These are phyloP conservation scores for Glycine soja DNA, from an alignment of 306 rosid species.

Conservation along the genomic window DNA sequence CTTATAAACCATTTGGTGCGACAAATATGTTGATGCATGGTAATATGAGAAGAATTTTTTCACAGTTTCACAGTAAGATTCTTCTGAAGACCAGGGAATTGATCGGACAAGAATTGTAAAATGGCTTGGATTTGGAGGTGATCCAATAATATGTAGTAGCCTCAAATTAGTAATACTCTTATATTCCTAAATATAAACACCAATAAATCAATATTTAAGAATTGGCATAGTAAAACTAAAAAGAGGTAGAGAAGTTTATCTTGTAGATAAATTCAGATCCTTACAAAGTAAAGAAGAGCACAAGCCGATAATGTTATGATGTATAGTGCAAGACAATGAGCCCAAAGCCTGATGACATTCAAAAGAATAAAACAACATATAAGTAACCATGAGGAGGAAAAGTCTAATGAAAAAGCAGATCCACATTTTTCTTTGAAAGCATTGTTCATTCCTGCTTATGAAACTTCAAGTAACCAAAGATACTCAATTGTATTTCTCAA, in stretches of 20 bases:
- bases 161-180: conserved; percentile 77
- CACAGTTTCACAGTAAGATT: conserved; percentile 71
- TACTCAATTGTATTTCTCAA: conserved; percentile 23
- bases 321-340: conserved; percentile 88
- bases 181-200: conserved; percentile 66
- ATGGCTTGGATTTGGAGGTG: conserved; percentile 78
- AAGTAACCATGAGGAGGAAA: conserved; percentile 40
- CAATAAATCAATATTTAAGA: conserved; percentile 39
- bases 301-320: conserved; percentile 81
- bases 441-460: conserved; percentile 29
- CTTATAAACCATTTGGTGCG: conserved; percentile 87
- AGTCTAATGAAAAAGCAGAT: not conserved
- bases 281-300: conserved; percentile 88
- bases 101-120: conserved; percentile 87
- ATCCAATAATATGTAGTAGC: conserved; percentile 63
- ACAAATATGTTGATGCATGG: conserved; percentile 81
- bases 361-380: conserved; percentile 45
- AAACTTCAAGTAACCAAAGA: conserved; percentile 28
- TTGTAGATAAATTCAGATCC: conserved; percentile 49
- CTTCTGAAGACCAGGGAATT: conserved; percentile 74
- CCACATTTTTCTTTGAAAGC: conserved; percentile 25
- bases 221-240: conserved; percentile 17
- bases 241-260: conserved; percentile 31
- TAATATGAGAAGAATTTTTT: conserved; percentile 72
- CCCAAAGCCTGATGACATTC: conserved; percentile 83